Percentiles rank a stretch among this genome's conserved stretches.
Conservation (phyloP, 257 asterid genomes). For the Petunia axillaris region DNA sequence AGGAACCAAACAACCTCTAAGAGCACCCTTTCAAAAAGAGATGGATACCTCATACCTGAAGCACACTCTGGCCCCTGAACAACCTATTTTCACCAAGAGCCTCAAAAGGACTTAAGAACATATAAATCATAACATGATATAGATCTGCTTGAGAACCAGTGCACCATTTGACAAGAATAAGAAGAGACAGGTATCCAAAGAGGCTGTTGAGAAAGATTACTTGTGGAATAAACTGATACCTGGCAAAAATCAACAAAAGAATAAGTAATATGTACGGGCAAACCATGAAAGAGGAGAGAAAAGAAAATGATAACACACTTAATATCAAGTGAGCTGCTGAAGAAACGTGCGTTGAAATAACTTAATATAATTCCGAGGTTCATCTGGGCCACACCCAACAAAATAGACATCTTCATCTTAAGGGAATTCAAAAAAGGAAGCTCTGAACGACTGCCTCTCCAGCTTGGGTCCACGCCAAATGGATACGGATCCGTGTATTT, state of each 20-base stretch:
- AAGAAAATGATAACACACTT: constrained; percentile 28
- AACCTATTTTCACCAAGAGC: constrained; percentile 80
- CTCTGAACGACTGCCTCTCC: constrained; percentile 36
- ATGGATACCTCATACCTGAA: constrained; percentile 62
- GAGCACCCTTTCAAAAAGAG: constrained; percentile 20
- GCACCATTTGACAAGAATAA: constrained; percentile 82
- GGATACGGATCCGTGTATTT: constrained; percentile 30
- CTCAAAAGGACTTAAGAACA: constrained; percentile 94
- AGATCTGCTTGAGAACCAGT: constrained; percentile 93
- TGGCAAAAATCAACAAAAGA: constrained; percentile 35
- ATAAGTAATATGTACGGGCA: constrained; percentile 32
- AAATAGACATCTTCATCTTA: constrained; percentile 37
- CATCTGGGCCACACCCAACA: constrained; percentile 35
- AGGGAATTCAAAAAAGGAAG: constrained; percentile 35
- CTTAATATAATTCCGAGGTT: constrained; percentile 30
- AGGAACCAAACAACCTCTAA: constrained; percentile 16
- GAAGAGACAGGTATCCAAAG: constrained; percentile 90
- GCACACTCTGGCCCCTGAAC: constrained; percentile 85
- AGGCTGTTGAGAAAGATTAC: constrained; percentile 87
- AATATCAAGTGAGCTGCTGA: constrained; percentile 29
- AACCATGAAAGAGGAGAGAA: constrained; percentile 22
- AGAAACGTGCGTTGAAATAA: constrained; percentile 32
- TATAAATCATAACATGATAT: constrained; percentile 94
- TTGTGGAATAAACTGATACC: constrained; percentile 95
- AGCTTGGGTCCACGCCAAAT: constrained; percentile 35